phyloP scores from a whole-genome alignment of 2,329 filamentous ascomycete genomes.

The Pseudocercospora ulei region DNA sequence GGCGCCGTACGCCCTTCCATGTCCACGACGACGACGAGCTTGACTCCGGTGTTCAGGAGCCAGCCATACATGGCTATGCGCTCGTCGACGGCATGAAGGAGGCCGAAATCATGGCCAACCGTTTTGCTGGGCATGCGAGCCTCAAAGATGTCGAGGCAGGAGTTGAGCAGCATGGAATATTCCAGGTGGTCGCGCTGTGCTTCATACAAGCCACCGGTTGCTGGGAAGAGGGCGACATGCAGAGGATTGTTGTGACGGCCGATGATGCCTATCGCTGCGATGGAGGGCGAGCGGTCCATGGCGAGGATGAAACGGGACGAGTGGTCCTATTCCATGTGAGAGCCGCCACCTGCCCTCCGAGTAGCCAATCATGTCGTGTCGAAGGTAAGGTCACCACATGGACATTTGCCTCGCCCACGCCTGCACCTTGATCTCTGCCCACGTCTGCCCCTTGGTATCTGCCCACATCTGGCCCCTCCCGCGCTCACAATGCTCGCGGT shows the following conservation, averaged over 20 bases:
- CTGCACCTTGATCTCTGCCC: background rate
- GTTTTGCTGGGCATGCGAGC: slow-evolving; percentile 65
- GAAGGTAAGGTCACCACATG: background rate
- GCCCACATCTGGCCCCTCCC: no score
- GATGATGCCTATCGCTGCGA: slow-evolving; percentile 88
- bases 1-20: slow-evolving; percentile 60
- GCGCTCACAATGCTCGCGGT: slow-evolving; percentile 15
- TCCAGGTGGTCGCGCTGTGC: slow-evolving; percentile 61
- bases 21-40: slow-evolving; percentile 82
- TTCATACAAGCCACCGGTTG: slow-evolving; percentile 32
- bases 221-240: slow-evolving; percentile 82
- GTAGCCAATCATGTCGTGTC: background rate
- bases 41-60: slow-evolving; percentile 90
- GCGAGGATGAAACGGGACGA: background rate
- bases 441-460: no score
- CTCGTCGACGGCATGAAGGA: slow-evolving; percentile 89
- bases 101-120: slow-evolving; percentile 73
- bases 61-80: slow-evolving; percentile 87
- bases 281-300: slow-evolving; percentile 54
- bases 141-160: slow-evolving; percentile 88
- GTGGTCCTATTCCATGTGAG: background rate
- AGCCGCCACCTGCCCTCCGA: no score
- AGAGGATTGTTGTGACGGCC: slow-evolving; percentile 95
- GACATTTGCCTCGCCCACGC: background rate
- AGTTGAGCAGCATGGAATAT: slow-evolving; percentile 83